A percentile compares a stretch with the other conserved stretches of the same genome.
Evolutionary conservation across 176 grass and related monocot genomes (phyloP).

Genomic region (Phyllostachys edulis): DNA sequence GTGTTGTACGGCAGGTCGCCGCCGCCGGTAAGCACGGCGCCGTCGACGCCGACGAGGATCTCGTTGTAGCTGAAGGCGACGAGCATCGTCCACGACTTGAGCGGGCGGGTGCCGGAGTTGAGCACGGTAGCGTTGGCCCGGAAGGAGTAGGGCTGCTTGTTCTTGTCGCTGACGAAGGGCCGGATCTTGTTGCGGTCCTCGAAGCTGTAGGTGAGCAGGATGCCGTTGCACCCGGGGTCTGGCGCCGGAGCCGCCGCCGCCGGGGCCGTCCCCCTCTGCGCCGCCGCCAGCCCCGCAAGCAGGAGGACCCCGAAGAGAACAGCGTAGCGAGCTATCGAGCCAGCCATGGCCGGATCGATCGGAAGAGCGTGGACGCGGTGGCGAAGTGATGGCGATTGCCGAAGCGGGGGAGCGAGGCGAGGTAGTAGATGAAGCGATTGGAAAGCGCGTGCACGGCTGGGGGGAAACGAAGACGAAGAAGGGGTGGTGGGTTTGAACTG

Average conservation of each 20-base stretch:
- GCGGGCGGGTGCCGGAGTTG: constrained; percentile 67
- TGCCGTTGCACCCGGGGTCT: constrained; percentile 67
- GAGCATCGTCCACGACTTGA: constrained; percentile 68
- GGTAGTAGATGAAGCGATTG: constrained; percentile 46
- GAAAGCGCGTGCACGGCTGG: constrained; percentile 65
- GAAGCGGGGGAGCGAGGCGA: neutral
- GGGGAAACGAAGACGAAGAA: neutral
- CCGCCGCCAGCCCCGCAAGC: constrained; percentile 40
- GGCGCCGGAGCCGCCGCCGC: constrained; percentile 59
- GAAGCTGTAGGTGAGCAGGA: constrained; percentile 58
- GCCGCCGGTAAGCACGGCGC: constrained; percentile 69
- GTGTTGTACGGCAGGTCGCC: constrained; percentile 74
- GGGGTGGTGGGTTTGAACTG: constrained; percentile 61
- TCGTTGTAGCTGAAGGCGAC: constrained; percentile 60
- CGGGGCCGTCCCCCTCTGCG: constrained; percentile 22
- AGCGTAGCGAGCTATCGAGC: neutral
- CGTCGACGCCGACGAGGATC: constrained; percentile 66
- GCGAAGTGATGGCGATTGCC: constrained; percentile 12
- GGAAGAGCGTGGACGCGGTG: neutral
- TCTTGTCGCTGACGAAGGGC: constrained; percentile 51
- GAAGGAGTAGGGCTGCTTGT: constrained; percentile 73
- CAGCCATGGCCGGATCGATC: constrained; percentile 46
- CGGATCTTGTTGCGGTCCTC: constrained; percentile 52
- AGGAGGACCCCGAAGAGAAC: constrained; percentile 38
- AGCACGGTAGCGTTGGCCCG: constrained; percentile 51